phyloP scores from a whole-genome alignment of 2,329 filamentous ascomycete genomes.

The Cordyceps cicadae region DNA sequence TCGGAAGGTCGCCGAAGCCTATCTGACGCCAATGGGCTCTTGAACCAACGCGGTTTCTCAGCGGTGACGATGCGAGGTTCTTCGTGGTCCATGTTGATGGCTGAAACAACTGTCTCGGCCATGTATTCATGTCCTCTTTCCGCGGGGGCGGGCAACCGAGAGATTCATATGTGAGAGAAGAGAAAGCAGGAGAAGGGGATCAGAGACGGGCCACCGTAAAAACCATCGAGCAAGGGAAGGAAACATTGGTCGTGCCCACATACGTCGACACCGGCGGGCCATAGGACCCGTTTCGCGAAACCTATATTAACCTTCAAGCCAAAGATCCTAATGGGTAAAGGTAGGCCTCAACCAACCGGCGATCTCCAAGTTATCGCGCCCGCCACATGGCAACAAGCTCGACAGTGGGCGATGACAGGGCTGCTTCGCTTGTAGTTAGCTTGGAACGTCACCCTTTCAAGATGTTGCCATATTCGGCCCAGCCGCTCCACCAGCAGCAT shows the following conservation, averaged over 20 bases:
- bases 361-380: not conserved
- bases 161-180: not conserved
- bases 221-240: not conserved
- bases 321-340: not conserved
- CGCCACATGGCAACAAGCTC: not conserved
- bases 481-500: not conserved
- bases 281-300: not conserved
- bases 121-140: not conserved
- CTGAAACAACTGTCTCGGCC: not conserved
- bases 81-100: conserved; percentile 5
- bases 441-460: not conserved
- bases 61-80: conserved; percentile 2
- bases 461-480: not conserved
- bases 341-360: not conserved
- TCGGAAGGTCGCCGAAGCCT: not conserved
- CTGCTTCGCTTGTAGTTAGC: not conserved
- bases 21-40: conserved; percentile 4
- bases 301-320: not conserved
- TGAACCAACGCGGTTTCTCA: conserved; percentile 7
- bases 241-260: not conserved
- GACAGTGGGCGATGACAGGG: not conserved
- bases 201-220: not conserved
- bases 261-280: not conserved
- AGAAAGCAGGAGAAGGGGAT: not conserved
- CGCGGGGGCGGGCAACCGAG: not conserved